Percentiles rank a stretch among this genome's conserved stretches.
Evolutionary conservation across 306 rosid genomes (phyloP).

Genomic region (Cicer arietinum): DNA sequence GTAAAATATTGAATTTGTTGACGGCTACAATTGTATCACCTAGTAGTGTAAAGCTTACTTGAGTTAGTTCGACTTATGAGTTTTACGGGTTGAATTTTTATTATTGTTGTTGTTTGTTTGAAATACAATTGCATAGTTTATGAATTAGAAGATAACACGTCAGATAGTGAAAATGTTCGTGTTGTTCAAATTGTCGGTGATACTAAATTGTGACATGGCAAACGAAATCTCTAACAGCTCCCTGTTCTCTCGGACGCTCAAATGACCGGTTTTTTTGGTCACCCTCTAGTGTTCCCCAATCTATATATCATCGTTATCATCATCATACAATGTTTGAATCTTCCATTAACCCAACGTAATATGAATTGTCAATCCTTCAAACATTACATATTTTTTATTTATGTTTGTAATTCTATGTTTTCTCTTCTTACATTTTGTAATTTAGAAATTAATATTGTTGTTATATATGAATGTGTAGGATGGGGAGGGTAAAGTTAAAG

Average conservation of each 20-base stretch:
- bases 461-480: neutral
- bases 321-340: conserved; percentile 19
- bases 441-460: neutral
- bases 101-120: too few relatives aligned
- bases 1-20: too few relatives aligned
- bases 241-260: conserved; percentile 25
- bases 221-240: conserved; percentile 32
- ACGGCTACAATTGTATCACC: too few relatives aligned
- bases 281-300: conserved; percentile 29
- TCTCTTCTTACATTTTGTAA: neutral
- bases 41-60: too few relatives aligned
- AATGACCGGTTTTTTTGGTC: conserved; percentile 31
- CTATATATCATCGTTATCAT: neutral
- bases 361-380: neutral
- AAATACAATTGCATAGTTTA: neutral
- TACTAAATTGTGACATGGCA: conserved; percentile 18
- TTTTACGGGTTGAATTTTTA: too few relatives aligned
- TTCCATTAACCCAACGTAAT: neutral
- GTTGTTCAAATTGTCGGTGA: conserved; percentile 1
- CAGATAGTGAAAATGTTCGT: neutral
- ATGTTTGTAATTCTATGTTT: neutral
- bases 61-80: too few relatives aligned
- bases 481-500: conserved; percentile 35
- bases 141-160: neutral
- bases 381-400: neutral